Base-by-base conservation (phyloP, 1,139 yeast species). In the Saccharomyces hybrid region DNA sequence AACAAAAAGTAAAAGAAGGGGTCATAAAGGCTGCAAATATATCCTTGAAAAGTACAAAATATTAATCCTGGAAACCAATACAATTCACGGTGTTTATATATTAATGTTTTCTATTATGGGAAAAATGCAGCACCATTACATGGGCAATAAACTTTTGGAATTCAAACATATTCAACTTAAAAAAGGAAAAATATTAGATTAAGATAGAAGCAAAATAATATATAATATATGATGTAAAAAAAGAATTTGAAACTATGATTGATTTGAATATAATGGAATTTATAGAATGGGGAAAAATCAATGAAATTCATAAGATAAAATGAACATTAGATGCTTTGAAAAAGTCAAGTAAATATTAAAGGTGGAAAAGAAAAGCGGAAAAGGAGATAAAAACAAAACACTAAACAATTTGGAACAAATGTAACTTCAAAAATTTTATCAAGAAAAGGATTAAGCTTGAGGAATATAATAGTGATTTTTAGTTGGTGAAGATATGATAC, bases 1-100 rank as follows among this genome's bases (percentile, higher is more conserved):
- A 85, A 54, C 78, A 79, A 38, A 73, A 78, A 46, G 81, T 88
- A 65, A 75, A 84, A 9, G 81, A 79, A 55, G 93, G 88, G 1
- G 73, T 85, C 2, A 63, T 59, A 42, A 68, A 66, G 50, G 62
- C 60, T 6, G 64, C 65, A 42, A 52, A 58, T 12, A 66, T 66
- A 51, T 59, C 64, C 4, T 55, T 65, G 16, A 66, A 61, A 42
- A 64, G 62, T 52, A 62, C 57, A 27, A 67, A 67, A 49, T 65
- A 60, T 56, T 66, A 47, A 52, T 28, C 19, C 11, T 44, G 11
- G 12, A 16, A 38, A 4, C 5, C 12, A 19, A 16, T n/a, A 2
- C 6, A 38, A 6, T 11, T 9, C 12, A 19, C 11, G n/a, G 44
- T 4, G 44, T 14, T 24, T 14, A 34, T 34, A 34, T 49, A 34